These are phyloP conservation scores for Daedalea quercina DNA, from an alignment of 768 basidiomycete species.

Conservation along the genomic window DNA sequence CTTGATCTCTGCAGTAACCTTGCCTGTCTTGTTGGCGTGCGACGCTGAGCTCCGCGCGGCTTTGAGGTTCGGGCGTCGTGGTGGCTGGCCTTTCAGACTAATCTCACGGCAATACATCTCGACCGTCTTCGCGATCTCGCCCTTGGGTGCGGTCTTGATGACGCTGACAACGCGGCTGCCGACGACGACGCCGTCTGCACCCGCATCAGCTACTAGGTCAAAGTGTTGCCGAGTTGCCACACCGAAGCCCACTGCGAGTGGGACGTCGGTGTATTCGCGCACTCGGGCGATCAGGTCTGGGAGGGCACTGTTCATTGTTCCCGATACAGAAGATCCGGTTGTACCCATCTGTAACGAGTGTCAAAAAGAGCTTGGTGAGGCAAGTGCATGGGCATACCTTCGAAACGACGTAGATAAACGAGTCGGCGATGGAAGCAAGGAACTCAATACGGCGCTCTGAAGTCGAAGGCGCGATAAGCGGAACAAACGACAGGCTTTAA, in stretches of 20 bases:
- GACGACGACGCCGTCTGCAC: constrained; percentile 94
- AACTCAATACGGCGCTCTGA: constrained; percentile 83
- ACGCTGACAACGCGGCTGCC: constrained; percentile 81
- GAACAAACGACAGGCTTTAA: constrained; percentile 87
- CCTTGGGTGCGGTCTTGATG: constrained; percentile 58
- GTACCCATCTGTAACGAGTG: constrained; percentile 81
- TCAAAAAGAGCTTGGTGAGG: not conserved
- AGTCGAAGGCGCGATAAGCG: constrained; percentile 93
- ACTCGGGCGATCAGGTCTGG: constrained; percentile 83
- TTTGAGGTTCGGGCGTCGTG: constrained; percentile 7
- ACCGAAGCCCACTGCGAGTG: constrained; percentile 95
- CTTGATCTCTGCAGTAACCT: constrained; percentile 23
- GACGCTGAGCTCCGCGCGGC: constrained; percentile 22
- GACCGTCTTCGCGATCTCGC: constrained; percentile 45
- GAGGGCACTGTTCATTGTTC: constrained; percentile 65
- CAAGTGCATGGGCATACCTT: constrained; percentile 44
- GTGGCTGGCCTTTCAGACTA: constrained; percentile 35
- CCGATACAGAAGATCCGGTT: constrained; percentile 81
- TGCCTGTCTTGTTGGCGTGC: constrained; percentile 17
- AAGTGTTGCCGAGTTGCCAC: constrained; percentile 89
- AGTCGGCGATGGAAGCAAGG: constrained; percentile 88
- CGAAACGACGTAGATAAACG: constrained; percentile 98
- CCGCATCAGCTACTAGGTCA: constrained; percentile 73
- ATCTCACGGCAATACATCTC: constrained; percentile 74
- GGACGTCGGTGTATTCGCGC: constrained; percentile 67